These are phyloP conservation scores for Pseudogymnoascus sp. DNA, from an alignment of 2,329 filamentous ascomycete species.

Conservation along the genomic window DNA sequence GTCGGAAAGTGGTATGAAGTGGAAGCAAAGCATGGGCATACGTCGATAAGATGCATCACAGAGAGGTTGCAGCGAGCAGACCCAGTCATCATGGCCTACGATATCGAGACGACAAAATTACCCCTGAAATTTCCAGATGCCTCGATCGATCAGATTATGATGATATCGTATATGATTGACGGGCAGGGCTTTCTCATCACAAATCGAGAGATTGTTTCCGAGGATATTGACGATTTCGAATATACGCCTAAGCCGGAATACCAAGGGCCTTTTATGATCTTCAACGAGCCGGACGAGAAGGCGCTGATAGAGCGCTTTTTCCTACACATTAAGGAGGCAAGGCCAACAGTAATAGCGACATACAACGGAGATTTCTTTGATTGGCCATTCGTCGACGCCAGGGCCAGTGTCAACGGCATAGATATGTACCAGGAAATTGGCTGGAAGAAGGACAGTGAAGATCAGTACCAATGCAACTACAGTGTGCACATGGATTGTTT, in stretches of 20 bases:
- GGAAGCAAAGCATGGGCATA: constrained; percentile 84
- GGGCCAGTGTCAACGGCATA: constrained; percentile 89
- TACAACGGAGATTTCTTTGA: constrained; percentile 99
- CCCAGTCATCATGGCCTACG: constrained; percentile 96
- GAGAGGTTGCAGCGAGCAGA: constrained; percentile 86
- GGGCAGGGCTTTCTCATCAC: constrained; percentile 97
- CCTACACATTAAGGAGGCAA: constrained; percentile 86
- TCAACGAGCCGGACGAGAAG: constrained; percentile 95
- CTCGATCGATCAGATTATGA: constrained; percentile 95
- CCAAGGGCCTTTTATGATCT: constrained; percentile 90
- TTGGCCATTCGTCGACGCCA: constrained; percentile 95
- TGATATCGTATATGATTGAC: constrained; percentile 99
- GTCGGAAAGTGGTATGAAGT: constrained; percentile 97
- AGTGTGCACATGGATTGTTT: constrained; percentile 99
- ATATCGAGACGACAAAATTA: constrained; percentile 96
- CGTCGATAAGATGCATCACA: constrained; percentile 77
- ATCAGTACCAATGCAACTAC: constrained; percentile 93
- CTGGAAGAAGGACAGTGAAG: constrained; percentile 90
- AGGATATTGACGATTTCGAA: constrained; percentile 96
- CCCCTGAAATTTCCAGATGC: constrained; percentile 96
- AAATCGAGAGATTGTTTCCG: constrained; percentile 93
- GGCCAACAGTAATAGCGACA: constrained; percentile 95
- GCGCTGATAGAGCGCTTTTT: constrained; percentile 86
- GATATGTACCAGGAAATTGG: constrained; percentile 99
- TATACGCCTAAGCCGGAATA: constrained; percentile 98